Percentiles rank a stretch among this genome's conserved stretches.
Evolutionary conservation across 108 stramenopile genomes (phyloP).

Genomic region (Stephanodiscus minutulus): DNA sequence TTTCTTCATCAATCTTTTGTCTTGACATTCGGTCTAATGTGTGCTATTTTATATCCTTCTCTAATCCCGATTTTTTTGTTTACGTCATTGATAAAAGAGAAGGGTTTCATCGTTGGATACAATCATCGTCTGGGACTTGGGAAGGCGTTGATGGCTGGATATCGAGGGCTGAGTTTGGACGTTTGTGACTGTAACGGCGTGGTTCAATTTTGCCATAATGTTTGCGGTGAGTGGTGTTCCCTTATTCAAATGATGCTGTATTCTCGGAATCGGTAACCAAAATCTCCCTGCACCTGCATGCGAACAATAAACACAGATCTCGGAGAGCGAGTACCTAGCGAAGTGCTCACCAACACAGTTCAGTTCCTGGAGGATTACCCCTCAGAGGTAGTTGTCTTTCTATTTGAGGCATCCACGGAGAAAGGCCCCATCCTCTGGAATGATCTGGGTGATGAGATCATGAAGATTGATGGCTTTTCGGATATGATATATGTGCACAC

Average conservation of each 20-base stretch:
- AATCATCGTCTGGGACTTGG: constrained; percentile 44
- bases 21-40: neutral
- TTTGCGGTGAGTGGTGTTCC: constrained; percentile 28
- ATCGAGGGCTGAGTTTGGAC: constrained; percentile 41
- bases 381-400: constrained; percentile 44
- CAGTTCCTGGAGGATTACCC: constrained; percentile 42
- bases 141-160: constrained; percentile 40
- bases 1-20: neutral
- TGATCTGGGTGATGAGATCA: constrained; percentile 37
- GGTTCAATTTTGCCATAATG: constrained; percentile 43
- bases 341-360: constrained; percentile 33
- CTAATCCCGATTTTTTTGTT: neutral
- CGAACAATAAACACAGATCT: constrained; percentile 10
- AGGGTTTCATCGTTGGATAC: constrained; percentile 31
- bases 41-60: too few species aligned
- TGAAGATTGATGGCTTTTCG: constrained; percentile 26
- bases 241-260: neutral
- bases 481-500: constrained; percentile 45
- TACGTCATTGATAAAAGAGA: constrained; percentile 5
- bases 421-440: constrained; percentile 35
- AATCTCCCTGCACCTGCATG: neutral
- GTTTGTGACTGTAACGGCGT: constrained; percentile 34
- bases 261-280: neutral
- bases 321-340: constrained; percentile 32
- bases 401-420: constrained; percentile 35